Percentiles rank a stretch among this genome's conserved stretches.
phyloP scores from a whole-genome alignment of 2,329 filamentous ascomycete species.

The Fusarium continuum region DNA sequence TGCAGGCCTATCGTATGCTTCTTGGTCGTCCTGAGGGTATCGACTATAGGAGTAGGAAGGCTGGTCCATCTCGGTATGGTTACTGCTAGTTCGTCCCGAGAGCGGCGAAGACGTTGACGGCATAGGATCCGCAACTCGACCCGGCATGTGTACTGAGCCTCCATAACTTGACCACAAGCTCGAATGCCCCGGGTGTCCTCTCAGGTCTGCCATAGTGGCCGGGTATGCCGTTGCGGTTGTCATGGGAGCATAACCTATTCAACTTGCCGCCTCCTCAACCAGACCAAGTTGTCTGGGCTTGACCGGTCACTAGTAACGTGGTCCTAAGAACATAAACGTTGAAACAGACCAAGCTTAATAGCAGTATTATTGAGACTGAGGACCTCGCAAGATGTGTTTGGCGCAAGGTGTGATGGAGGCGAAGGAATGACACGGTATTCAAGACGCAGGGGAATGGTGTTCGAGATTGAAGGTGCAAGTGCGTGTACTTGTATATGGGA shows the following conservation, averaged over 20 bases:
- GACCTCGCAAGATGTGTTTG: conserved; percentile 23
- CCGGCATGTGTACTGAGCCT: conserved; percentile 62
- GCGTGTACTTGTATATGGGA: conserved; percentile 59
- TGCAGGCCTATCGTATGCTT: conserved; percentile 63
- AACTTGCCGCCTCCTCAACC: conserved; percentile 37
- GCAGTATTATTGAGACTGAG: conserved; percentile 12
- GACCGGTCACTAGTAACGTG: conserved; percentile 38
- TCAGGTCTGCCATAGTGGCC: conserved; percentile 71
- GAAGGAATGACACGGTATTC: conserved; percentile 26
- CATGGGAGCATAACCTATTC: conserved; percentile 63
- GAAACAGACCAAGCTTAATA: conserved; percentile 14
- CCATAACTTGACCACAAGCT: conserved; percentile 68
- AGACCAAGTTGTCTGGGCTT: conserved; percentile 37
- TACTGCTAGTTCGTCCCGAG: conserved; percentile 60
- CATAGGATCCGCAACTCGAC: conserved; percentile 60
- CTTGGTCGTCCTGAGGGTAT: conserved; percentile 64
- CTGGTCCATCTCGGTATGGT: conserved; percentile 60
- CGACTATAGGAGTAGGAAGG: conserved; percentile 62
- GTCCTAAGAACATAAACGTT: conserved; percentile 36
- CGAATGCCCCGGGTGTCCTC: conserved; percentile 66
- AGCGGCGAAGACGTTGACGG: conserved; percentile 58
- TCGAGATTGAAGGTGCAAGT: conserved; percentile 55
- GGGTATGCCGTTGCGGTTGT: conserved; percentile 69
- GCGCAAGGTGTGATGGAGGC: conserved; percentile 23
- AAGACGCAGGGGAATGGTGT: conserved; percentile 36